phyloP scores from a whole-genome alignment of 2,329 filamentous ascomycete species.

The Lecanicillium sp. region DNA sequence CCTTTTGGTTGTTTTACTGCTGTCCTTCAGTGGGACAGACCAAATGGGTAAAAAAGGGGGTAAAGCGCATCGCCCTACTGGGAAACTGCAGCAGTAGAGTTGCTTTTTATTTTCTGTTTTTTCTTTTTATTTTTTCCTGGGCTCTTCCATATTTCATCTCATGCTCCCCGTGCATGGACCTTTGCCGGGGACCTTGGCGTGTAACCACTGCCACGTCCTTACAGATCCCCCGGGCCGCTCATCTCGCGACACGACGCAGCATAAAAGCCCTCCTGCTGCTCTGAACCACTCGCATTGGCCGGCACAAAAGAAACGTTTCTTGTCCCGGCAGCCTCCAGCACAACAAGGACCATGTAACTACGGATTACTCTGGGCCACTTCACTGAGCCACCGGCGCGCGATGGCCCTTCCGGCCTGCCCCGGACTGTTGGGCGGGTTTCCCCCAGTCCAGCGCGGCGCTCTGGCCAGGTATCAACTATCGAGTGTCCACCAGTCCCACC shows the following conservation, averaged over 20 bases:
- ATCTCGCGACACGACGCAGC: neutral
- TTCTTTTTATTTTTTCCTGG: neutral
- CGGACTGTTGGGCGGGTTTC: neutral
- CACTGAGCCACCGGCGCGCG: neutral
- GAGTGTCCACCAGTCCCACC: neutral
- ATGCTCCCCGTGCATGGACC: neutral
- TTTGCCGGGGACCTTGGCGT: no score
- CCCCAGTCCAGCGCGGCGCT: neutral
- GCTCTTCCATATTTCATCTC: neutral
- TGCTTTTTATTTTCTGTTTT: neutral
- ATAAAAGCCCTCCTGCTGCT: neutral
- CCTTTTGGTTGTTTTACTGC: slow-evolving; percentile 5
- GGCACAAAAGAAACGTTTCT: neutral
- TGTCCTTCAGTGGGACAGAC: neutral
- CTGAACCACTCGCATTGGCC: no score
- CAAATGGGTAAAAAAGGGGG: slow-evolving; percentile 2
- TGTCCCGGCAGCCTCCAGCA: neutral
- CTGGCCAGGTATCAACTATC: neutral
- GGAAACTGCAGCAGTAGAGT: neutral
- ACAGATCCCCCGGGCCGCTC: neutral
- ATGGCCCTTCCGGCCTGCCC: slow-evolving; percentile 4
- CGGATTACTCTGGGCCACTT: no score
- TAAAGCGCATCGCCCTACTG: neutral
- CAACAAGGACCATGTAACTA: neutral
- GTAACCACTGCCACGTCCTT: neutral